Conservation (phyloP, 257 asterid species). For the Rauvolfia tetraphylla region DNA sequence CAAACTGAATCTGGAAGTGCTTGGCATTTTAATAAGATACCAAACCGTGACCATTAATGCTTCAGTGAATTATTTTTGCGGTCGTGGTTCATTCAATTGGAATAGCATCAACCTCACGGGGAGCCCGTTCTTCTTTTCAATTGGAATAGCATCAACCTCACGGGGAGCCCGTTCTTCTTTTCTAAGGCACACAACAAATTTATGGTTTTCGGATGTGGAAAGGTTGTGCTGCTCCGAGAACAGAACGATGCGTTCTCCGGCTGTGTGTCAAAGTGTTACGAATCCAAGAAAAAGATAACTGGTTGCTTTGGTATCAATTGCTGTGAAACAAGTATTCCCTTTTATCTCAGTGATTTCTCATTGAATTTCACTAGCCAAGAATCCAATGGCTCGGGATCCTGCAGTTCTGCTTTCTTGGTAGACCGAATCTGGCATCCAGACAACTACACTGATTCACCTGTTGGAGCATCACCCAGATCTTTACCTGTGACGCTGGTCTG, state of each 20-base stretch:
- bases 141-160: slow-evolving; percentile 10
- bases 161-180: slow-evolving; percentile 15
- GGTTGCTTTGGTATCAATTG: too few relatives aligned
- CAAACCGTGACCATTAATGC: slow-evolving; percentile 15
- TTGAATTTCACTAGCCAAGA: slow-evolving; percentile 14
- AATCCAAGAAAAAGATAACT: too few relatives aligned
- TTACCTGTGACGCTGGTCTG: slow-evolving; percentile 23
- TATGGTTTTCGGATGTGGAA: slow-evolving; percentile 27
- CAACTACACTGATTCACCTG: neutral
- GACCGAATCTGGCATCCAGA: slow-evolving; percentile 16
- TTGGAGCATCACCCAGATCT: neutral
- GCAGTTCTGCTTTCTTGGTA: slow-evolving; percentile 23
- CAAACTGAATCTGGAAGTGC: slow-evolving; percentile 9
- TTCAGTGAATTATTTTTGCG: neutral
- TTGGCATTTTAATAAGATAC: slow-evolving; percentile 7
- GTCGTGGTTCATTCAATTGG: neutral
- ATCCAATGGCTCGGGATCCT: neutral
- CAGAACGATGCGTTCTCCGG: slow-evolving; percentile 9
- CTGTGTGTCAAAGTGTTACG: slow-evolving; percentile 25
- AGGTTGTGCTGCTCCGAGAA: slow-evolving; percentile 12
- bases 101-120: too few relatives aligned
- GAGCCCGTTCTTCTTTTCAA: too few relatives aligned
- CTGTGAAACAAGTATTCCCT: too few relatives aligned
- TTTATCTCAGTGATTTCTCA: slow-evolving; percentile 7
- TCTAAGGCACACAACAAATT: slow-evolving; percentile 14